These are phyloP conservation scores for Tetraselmis striata DNA, from an alignment of 139 green algal genomes.

Conservation along the genomic window DNA sequence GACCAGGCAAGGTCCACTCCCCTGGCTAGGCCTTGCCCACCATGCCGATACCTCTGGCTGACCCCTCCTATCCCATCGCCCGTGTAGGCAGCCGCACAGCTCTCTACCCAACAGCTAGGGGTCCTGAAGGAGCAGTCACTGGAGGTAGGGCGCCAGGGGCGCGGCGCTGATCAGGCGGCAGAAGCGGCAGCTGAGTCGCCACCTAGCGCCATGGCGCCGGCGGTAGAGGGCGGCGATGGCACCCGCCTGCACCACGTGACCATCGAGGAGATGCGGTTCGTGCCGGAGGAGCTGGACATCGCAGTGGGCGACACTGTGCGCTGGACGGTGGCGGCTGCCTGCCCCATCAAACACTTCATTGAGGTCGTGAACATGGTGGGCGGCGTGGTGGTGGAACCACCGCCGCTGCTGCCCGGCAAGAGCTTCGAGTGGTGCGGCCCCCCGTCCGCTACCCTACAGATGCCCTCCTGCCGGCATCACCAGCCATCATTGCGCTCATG, in stretches of 20 bases:
- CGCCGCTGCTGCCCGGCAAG: not conserved
- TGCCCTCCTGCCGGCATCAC: no score
- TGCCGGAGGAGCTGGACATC: not conserved
- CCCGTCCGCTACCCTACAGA: not conserved
- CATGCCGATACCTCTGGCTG: no score
- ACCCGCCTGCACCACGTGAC: not conserved
- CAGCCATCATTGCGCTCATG: no score
- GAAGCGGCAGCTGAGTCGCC: no score
- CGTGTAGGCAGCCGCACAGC: not conserved
- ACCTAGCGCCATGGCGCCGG: not conserved
- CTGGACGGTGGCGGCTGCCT: not conserved
- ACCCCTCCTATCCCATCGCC: no score
- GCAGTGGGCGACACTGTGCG: not conserved
- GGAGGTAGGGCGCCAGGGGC: no score
- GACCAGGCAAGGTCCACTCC: not conserved
- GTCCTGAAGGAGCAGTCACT: not conserved
- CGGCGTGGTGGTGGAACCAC: not conserved
- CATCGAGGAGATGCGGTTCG: not conserved
- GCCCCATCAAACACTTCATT: not conserved
- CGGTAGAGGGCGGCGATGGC: not conserved
- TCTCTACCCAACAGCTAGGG: not conserved
- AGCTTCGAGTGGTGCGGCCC: not conserved
- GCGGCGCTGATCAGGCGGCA: no score
- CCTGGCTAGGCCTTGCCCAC: no score
- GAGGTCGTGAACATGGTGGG: not conserved